These are phyloP conservation scores for Rhazya stricta DNA, from an alignment of 257 asterid genomes.

Conservation along the genomic window DNA sequence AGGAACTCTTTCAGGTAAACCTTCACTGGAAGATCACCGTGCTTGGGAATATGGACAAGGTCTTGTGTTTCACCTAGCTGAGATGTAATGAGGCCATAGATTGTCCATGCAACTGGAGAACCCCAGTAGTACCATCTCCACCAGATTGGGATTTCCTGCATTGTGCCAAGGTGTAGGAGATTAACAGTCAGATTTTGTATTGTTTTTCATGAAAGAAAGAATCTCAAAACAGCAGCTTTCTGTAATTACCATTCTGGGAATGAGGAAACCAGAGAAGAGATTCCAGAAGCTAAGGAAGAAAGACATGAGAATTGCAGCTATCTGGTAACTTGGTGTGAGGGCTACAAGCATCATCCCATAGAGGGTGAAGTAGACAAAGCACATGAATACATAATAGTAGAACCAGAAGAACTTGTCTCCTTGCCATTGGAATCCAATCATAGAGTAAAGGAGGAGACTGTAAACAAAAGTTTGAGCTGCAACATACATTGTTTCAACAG, in stretches of 20 bases:
- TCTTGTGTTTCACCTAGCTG: constrained; percentile 17
- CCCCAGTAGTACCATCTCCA: constrained; percentile 85
- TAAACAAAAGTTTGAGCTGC: constrained; percentile 31
- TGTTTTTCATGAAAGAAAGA: background rate
- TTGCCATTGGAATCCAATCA: constrained; percentile 38
- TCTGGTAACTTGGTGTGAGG: constrained; percentile 63
- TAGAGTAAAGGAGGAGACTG: constrained; percentile 32
- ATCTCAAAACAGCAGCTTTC: background rate
- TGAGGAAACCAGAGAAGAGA: constrained; percentile 68
- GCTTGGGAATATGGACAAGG: constrained; percentile 43
- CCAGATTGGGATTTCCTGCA: constrained; percentile 63
- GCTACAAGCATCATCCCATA: constrained; percentile 53
- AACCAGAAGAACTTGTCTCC: constrained; percentile 55
- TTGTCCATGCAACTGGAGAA: constrained; percentile 42
- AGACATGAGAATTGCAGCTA: constrained; percentile 61
- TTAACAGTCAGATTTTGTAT: background rate
- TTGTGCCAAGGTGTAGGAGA: background rate
- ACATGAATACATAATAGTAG: constrained; percentile 33
- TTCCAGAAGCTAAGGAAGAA: constrained; percentile 73
- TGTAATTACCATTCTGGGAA: constrained; percentile 51
- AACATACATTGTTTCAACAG: constrained; percentile 52
- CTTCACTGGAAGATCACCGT: constrained; percentile 44
- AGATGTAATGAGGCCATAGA: constrained; percentile 24
- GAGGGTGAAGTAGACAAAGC: constrained; percentile 37
- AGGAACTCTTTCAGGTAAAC: constrained; percentile 45